These are phyloP conservation scores for Kurtzmaniella fragi DNA, from an alignment of 805 yeast species.

Conservation along the genomic window DNA sequence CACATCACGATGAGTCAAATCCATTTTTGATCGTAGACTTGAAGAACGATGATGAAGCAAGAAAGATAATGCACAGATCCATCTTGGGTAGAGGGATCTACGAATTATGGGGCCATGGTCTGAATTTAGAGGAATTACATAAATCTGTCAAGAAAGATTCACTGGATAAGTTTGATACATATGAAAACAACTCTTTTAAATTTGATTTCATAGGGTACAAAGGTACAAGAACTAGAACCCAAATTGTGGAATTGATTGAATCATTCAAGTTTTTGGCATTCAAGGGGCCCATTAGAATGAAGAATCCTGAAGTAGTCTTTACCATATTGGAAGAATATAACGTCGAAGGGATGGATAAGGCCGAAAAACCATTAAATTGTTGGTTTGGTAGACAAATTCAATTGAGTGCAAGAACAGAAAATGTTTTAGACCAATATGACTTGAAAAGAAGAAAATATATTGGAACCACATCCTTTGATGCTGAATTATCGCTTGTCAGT, in stretches of 20 bases:
- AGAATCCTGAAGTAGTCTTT: constrained; percentile 66
- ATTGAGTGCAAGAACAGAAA: constrained; percentile 55
- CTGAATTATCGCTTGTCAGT: constrained; percentile 82
- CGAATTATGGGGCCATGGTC: constrained; percentile 79
- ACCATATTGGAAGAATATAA: constrained; percentile 72
- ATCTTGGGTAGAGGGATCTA: constrained; percentile 71
- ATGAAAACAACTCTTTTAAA: constrained; percentile 56
- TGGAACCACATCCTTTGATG: constrained; percentile 96
- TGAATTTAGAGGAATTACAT: constrained; percentile 53
- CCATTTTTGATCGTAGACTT: constrained; percentile 75
- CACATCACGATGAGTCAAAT: constrained; percentile 46
- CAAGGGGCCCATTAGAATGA: constrained; percentile 74
- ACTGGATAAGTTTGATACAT: constrained; percentile 27
- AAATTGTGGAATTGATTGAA: constrained; percentile 61
- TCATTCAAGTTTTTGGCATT: constrained; percentile 65
- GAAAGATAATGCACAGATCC: constrained; percentile 57
- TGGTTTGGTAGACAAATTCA: constrained; percentile 77
- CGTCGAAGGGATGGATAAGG: constrained; percentile 42
- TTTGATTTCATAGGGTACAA: constrained; percentile 77
- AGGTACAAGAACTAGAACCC: constrained; percentile 52
- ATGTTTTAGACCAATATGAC: constrained; percentile 72
- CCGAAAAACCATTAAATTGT: constrained; percentile 46
- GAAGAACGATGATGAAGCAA: constrained; percentile 64
- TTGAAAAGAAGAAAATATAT: constrained; percentile 78
- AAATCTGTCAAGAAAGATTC: constrained; percentile 33